Percentiles rank a stretch among this genome's conserved stretches.
Evolutionary conservation across 2,329 filamentous ascomycete genomes (phyloP).

Genomic region (Paraphaeosphaeria minitans): DNA sequence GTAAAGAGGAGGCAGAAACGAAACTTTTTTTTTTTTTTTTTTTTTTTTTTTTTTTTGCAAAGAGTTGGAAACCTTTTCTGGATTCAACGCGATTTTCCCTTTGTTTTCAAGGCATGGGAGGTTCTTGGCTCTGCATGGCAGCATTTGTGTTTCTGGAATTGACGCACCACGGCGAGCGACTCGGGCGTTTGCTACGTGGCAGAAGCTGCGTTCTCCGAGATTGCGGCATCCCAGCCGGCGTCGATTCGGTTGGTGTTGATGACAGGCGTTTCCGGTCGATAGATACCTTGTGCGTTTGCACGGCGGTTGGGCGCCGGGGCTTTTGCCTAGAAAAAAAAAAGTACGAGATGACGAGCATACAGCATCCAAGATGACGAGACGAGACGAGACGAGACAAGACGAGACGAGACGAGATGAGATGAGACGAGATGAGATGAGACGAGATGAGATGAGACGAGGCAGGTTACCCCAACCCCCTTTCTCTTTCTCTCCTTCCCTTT

Average conservation of each 20-base stretch:
- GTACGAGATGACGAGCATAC: slow-evolving; percentile 37
- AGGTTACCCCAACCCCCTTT: no score
- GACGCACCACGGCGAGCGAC: no score
- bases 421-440: no score
- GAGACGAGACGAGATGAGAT: no score
- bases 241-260: slow-evolving; percentile 37
- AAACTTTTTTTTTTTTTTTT: no score
- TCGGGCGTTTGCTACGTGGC: no score
- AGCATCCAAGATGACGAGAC: slow-evolving; percentile 32
- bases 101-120: slow-evolving; percentile 5
- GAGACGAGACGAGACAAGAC: no score
- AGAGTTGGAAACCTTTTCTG: background rate
- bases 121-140: slow-evolving; percentile 4
- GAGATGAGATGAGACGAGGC: slow-evolving; percentile 25
- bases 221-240: slow-evolving; percentile 46
- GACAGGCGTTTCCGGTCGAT: slow-evolving; percentile 26
- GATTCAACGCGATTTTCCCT: background rate
- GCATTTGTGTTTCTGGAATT: slow-evolving; percentile 8
- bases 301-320: slow-evolving; percentile 10
- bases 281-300: slow-evolving; percentile 4
- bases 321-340: no score
- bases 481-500: slow-evolving; percentile 16
- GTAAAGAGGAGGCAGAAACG: background rate
- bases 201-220: slow-evolving; percentile 18
- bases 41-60: no score